Percentiles rank a stretch among this genome's conserved stretches.
Conservation (phyloP, 805 yeast genomes). For the Candida bentonensis region DNA sequence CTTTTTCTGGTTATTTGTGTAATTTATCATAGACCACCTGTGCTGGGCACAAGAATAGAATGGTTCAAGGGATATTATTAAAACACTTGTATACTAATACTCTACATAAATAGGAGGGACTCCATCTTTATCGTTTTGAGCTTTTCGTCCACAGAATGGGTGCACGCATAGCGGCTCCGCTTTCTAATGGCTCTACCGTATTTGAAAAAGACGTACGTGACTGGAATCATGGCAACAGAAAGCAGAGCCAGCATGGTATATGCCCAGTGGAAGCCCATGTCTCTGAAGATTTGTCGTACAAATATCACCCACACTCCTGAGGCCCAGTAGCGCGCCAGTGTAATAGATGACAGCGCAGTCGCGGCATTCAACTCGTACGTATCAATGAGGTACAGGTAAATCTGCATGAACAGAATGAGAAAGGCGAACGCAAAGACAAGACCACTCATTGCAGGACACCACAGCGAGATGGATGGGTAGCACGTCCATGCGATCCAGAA, state of each 20-base stretch:
- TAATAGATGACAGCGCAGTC: constrained; percentile 8
- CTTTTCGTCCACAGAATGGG: not conserved
- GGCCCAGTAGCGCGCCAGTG: constrained; percentile 6
- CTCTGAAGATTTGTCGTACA: constrained; percentile 8
- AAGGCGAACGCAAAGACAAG: constrained; percentile 8
- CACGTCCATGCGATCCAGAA: constrained; percentile 11
- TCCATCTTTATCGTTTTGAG: not conserved
- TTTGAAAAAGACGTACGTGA: not conserved
- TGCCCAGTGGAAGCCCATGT: constrained; percentile 7
- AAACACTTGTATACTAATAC: not conserved
- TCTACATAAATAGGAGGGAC: not conserved
- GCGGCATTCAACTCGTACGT: constrained; percentile 8
- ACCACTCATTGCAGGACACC: constrained; percentile 7
- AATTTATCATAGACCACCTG: not conserved
- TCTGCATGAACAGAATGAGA: constrained; percentile 6
- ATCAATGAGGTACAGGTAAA: constrained; percentile 8
- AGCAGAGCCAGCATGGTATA: constrained; percentile 6
- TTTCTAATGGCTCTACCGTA: not conserved
- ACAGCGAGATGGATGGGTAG: constrained; percentile 8
- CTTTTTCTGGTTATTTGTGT: not conserved
- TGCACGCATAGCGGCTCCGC: not conserved
- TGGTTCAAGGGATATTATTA: not conserved
- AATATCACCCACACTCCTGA: constrained; percentile 8
- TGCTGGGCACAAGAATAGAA: not conserved
- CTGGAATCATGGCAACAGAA: constrained; percentile 4